These are phyloP conservation scores for Pulveroboletus sp. DNA, from an alignment of 768 basidiomycete species.

Conservation along the genomic window DNA sequence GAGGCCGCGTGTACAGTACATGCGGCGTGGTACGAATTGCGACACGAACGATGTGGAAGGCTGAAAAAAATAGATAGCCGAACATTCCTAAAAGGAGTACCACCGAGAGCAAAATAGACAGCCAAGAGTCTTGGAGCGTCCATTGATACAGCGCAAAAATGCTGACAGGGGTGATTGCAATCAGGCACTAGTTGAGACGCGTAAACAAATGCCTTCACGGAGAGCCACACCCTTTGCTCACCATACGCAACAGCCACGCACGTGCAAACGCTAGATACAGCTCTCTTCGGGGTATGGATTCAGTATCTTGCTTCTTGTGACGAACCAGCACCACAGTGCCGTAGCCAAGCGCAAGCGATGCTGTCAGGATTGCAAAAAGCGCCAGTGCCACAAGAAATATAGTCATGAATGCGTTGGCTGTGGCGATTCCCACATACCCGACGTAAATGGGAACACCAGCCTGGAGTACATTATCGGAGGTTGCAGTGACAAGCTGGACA, in stretches of 20 bases:
- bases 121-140: conserved; percentile 85
- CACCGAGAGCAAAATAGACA: conserved; percentile 75
- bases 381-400: conserved; percentile 74
- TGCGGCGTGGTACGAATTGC: conserved; percentile 38
- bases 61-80: conserved; percentile 44
- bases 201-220: conserved; percentile 1
- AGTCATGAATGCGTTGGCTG: conserved; percentile 87
- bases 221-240: conserved; percentile 34
- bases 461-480: conserved; percentile 62
- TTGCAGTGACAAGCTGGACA: conserved; percentile 62
- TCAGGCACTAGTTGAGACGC: conserved; percentile 43
- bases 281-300: conserved; percentile 17
- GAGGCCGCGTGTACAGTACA: conserved; percentile 34
- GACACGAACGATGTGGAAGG: conserved; percentile 45
- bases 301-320: conserved; percentile 19
- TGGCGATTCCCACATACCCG: conserved; percentile 71
- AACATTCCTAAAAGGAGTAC: conserved; percentile 54
- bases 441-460: conserved; percentile 82
- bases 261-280: conserved; percentile 45
- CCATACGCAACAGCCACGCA: conserved; percentile 64
- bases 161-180: conserved; percentile 62
- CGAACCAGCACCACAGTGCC: conserved; percentile 31
- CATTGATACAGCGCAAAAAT: conserved; percentile 88
- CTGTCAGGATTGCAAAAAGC: conserved; percentile 54
- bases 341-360: conserved; percentile 49